These are phyloP conservation scores for Phytophthora boehmeriae DNA, from an alignment of 352 stramenopile genomes.

Conservation along the genomic window DNA sequence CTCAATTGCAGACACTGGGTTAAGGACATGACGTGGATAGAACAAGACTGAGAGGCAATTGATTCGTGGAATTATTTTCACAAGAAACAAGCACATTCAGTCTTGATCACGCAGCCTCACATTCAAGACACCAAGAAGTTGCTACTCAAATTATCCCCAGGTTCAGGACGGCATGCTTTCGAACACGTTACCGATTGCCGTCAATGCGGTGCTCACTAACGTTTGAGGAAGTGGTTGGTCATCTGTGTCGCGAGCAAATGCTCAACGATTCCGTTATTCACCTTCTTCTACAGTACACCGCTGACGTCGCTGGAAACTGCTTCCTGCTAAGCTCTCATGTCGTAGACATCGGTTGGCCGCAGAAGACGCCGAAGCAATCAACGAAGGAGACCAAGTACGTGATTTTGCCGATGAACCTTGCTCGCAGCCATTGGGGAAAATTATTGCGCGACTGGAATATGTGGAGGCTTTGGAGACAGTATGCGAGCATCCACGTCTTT, in stretches of 20 bases:
- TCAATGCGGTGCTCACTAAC: background rate
- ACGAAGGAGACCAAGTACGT: slow-evolving; percentile 4
- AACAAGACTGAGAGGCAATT: slow-evolving; percentile 7
- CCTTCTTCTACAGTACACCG: slow-evolving; percentile 9
- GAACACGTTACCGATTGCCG: background rate
- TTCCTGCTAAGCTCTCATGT: slow-evolving; percentile 2
- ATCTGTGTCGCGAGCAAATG: slow-evolving; percentile 4
- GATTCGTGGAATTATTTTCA: slow-evolving; percentile 2
- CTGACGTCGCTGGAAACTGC: background rate
- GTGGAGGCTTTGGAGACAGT: background rate
- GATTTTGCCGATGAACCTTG: slow-evolving; percentile 1
- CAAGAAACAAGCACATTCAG: background rate
- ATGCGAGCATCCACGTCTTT: slow-evolving; percentile 5
- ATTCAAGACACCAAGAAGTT: background rate
- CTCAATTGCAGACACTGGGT: slow-evolving; percentile 3
- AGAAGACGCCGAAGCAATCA: background rate
- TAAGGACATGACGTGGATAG: slow-evolving; percentile 18
- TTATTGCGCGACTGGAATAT: slow-evolving; percentile 6
- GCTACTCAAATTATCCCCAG: slow-evolving; percentile 8
- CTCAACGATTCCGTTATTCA: slow-evolving; percentile 13
- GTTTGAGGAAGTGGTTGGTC: slow-evolving; percentile 13
- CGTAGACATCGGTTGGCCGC: slow-evolving; percentile 1
- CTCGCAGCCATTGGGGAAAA: slow-evolving; percentile 10
- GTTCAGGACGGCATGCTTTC: slow-evolving; percentile 6
- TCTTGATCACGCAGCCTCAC: background rate